Evolutionary conservation across 2,329 filamentous ascomycete genomes (phyloP).

Genomic region (Xylaria sp.): DNA sequence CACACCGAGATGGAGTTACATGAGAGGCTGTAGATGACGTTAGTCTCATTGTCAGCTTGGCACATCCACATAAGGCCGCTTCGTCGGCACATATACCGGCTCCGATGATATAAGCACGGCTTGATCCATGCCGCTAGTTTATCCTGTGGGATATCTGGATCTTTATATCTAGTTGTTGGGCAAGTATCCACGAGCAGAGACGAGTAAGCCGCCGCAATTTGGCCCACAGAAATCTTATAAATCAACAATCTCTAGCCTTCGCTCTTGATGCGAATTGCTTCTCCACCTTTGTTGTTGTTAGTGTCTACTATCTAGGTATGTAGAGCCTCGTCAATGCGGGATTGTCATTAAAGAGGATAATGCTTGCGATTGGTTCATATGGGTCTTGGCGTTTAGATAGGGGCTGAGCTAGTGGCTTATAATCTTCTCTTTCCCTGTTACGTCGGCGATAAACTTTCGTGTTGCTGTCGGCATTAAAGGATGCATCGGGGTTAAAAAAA

Average conservation of each 20-base stretch:
- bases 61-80: constrained; percentile 1
- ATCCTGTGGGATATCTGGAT: not conserved
- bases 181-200: not conserved
- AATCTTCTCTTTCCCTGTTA: not conserved
- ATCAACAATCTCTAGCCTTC: constrained; percentile 6
- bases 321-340: not conserved
- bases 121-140: not conserved
- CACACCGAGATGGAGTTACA: constrained; percentile 2
- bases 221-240: not conserved
- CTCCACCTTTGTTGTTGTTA: not conserved
- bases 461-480: not conserved
- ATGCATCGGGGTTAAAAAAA: not conserved
- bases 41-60: constrained; percentile 1
- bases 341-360: not conserved
- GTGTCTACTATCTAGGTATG: not conserved
- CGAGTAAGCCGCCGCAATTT: not conserved
- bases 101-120: constrained; percentile 17
- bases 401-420: not conserved
- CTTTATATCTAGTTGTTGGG: not conserved
- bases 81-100: not conserved
- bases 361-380: not conserved
- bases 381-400: constrained; percentile 2
- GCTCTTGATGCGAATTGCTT: not conserved
- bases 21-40: constrained; percentile 8
- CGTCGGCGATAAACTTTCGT: not conserved